A percentile compares a stretch with the other conserved stretches of the same genome.
Evolutionary conservation across 2,329 filamentous ascomycete genomes (phyloP).

Genomic region (Mollisia scopiformis): DNA sequence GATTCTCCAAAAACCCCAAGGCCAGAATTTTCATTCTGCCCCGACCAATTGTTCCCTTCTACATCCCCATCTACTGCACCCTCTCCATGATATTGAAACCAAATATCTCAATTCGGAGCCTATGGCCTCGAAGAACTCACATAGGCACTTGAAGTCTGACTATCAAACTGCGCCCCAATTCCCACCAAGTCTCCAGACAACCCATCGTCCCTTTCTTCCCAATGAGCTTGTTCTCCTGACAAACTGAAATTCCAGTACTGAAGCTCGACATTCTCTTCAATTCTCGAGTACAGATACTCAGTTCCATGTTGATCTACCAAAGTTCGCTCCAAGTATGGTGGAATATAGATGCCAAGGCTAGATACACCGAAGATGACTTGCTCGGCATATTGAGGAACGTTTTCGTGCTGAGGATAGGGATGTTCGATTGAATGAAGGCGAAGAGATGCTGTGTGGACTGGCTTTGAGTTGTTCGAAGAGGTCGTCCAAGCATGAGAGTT

Average conservation of each 20-base stretch:
- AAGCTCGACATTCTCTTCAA: background rate
- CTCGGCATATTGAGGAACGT: background rate
- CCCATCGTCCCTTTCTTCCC: background rate
- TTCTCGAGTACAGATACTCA: background rate
- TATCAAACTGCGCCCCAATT: conserved; percentile 5
- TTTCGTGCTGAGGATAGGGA: background rate
- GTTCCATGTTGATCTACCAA: background rate
- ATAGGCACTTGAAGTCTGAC: background rate
- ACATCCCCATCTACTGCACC: too few species aligned
- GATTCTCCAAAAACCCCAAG: too few species aligned
- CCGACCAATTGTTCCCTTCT: too few species aligned
- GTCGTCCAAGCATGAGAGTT: background rate
- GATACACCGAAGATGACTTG: background rate
- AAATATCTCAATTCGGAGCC: background rate
- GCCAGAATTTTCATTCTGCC: too few species aligned
- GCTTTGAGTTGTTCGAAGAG: background rate
- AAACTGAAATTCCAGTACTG: background rate
- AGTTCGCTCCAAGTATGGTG: background rate
- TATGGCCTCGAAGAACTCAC: background rate
- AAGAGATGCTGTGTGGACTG: background rate
- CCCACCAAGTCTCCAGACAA: background rate
- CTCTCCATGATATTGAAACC: background rate
- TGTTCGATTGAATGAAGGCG: background rate
- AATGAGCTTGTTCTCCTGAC: background rate
- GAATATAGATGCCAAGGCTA: background rate